These are phyloP conservation scores for Logfia minima DNA, from an alignment of 129 eudicot genomes.

Conservation along the genomic window DNA sequence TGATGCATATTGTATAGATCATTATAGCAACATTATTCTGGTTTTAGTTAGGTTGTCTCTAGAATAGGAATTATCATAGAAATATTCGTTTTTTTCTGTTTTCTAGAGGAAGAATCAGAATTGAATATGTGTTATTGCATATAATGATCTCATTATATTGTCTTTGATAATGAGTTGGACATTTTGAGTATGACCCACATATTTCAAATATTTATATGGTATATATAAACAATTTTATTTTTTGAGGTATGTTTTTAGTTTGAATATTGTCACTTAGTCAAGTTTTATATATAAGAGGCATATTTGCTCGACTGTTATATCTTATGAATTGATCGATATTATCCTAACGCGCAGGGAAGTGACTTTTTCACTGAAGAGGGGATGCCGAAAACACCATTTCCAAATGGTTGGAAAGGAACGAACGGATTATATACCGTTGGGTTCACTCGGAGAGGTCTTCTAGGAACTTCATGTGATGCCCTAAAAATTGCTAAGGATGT, in stretches of 20 bases:
- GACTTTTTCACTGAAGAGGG: conserved; percentile 74
- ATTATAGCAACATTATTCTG: neutral
- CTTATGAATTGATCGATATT: neutral
- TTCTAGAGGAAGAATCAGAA: conserved; percentile 42
- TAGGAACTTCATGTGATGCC: conserved; percentile 73
- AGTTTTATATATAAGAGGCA: neutral
- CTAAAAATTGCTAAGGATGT: conserved; percentile 60
- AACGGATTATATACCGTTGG: conserved; percentile 82
- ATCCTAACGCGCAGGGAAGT: conserved; percentile 40
- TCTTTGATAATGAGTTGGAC: conserved; percentile 19
- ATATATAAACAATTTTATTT: neutral
- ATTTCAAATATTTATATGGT: neutral
- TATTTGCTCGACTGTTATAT: neutral
- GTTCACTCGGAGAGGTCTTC: conserved; percentile 76
- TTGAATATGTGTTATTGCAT: conserved; percentile 30
- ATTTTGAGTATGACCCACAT: conserved; percentile 20
- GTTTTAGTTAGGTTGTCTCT: conserved; percentile 17
- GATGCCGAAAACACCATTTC: conserved; percentile 77
- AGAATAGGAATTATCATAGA: conserved; percentile 16
- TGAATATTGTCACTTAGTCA: neutral
- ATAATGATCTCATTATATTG: conserved; percentile 36
- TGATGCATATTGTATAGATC: conserved; percentile 11
- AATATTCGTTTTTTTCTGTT: conserved; percentile 40
- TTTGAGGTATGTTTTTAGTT: neutral
- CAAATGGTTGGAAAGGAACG: conserved; percentile 81